These are phyloP conservation scores for Erythrobasidium hasegawianum DNA, from an alignment of 1,284 basidiomycete genomes.

Conservation along the genomic window DNA sequence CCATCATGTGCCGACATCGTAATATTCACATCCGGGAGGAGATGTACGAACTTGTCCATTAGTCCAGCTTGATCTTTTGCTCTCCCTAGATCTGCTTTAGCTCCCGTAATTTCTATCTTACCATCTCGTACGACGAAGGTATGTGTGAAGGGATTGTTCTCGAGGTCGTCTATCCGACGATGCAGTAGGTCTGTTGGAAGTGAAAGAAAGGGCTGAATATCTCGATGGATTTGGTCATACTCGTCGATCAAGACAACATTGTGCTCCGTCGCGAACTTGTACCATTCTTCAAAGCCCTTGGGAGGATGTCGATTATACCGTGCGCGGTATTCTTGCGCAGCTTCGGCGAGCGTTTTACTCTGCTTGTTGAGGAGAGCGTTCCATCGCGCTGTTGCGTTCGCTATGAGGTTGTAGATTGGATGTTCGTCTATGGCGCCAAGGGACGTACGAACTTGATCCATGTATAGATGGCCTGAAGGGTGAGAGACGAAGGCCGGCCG, in stretches of 20 bases:
- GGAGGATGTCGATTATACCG: slow-evolving; percentile 76
- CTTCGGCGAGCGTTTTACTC: slow-evolving; percentile 68
- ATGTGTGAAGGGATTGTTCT: slow-evolving; percentile 23
- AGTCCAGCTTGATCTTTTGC: slow-evolving; percentile 43
- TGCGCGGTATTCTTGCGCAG: slow-evolving; percentile 72
- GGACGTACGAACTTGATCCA: slow-evolving; percentile 16
- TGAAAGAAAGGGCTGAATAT: slow-evolving; percentile 37
- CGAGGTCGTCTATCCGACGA: slow-evolving; percentile 11
- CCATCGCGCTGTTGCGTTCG: slow-evolving; percentile 66
- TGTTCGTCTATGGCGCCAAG: slow-evolving; percentile 34
- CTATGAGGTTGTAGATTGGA: slow-evolving; percentile 59
- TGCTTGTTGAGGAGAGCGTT: slow-evolving; percentile 65
- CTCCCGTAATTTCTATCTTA: slow-evolving; percentile 38
- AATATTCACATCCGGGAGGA: slow-evolving; percentile 40
- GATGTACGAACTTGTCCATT: slow-evolving; percentile 37
- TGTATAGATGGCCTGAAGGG: slow-evolving; percentile 28
- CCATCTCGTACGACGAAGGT: slow-evolving; percentile 37
- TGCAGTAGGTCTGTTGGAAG: slow-evolving; percentile 21
- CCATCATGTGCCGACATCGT: slow-evolving; percentile 42
- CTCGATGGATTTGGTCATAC: slow-evolving; percentile 45
- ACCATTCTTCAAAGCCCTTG: slow-evolving; percentile 68
- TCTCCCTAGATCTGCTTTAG: slow-evolving; percentile 37
- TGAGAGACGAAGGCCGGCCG: slow-evolving; percentile 24
- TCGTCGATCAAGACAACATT: slow-evolving; percentile 46
- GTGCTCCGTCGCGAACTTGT: slow-evolving; percentile 42